These are phyloP conservation scores for Ilyonectria mors-panacis DNA, from an alignment of 2,329 filamentous ascomycete genomes.

Conservation along the genomic window DNA sequence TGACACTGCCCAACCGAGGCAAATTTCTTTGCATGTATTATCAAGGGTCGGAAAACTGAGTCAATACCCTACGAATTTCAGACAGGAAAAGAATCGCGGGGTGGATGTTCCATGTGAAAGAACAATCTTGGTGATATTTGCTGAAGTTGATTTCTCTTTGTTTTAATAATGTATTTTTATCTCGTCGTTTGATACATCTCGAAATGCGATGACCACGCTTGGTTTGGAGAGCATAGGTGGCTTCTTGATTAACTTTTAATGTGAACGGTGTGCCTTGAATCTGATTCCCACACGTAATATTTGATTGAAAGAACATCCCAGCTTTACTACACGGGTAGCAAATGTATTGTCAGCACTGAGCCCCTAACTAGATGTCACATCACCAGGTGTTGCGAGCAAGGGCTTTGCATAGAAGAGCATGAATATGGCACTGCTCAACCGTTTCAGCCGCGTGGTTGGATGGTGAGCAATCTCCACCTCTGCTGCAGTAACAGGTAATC, in stretches of 20 bases:
- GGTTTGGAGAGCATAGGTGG: not conserved
- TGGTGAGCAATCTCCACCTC: not conserved
- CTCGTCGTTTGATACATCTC: not conserved
- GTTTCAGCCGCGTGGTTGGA: not conserved
- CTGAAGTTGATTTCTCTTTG: conserved; percentile 5
- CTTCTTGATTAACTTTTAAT: not conserved
- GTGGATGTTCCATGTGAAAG: conserved; percentile 6
- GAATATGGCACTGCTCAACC: not conserved
- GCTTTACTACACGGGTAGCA: not conserved
- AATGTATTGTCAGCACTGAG: not conserved
- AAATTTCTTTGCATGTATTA: conserved; percentile 34
- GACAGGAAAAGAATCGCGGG: conserved; percentile 20
- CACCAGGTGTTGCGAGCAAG: not conserved
- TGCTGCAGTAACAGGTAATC: not conserved
- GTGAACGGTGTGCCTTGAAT: not conserved
- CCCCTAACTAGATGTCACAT: not conserved
- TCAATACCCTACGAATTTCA: conserved; percentile 22
- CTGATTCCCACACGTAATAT: not conserved
- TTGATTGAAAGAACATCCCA: not conserved
- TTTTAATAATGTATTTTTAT: not conserved
- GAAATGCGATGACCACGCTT: not conserved
- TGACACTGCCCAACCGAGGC: conserved; percentile 35
- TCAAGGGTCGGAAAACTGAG: conserved; percentile 12
- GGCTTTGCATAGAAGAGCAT: not conserved
- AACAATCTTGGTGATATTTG: conserved; percentile 16